A percentile compares a stretch with the other conserved stretches of the same genome.
Conservation (phyloP, 257 asterid genomes). For the Gentiana macrophylla region DNA sequence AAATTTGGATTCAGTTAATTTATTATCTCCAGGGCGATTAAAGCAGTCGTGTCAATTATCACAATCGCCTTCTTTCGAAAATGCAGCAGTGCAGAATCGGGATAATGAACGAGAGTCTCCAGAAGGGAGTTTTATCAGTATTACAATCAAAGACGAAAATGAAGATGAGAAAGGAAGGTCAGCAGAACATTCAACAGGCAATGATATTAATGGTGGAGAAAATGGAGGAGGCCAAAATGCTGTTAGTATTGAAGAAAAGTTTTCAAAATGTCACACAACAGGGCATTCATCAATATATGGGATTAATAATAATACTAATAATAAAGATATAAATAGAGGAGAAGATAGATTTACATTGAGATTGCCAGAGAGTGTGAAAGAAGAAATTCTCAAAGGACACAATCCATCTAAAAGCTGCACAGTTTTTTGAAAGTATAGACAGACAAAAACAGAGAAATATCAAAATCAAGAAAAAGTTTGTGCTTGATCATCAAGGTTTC, state of each 20-base stretch:
- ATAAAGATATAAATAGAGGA: constrained; percentile 18
- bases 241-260: constrained; percentile 15
- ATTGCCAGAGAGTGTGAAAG: constrained; percentile 56
- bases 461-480: no score
- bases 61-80: not conserved
- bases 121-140: constrained; percentile 21
- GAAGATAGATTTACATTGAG: constrained; percentile 64
- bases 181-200: not conserved
- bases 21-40: constrained; percentile 23
- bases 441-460: no score
- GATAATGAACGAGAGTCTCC: constrained; percentile 14
- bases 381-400: constrained; percentile 42
- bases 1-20: constrained; percentile 25
- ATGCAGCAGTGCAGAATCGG: not conserved
- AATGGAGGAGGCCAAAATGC: constrained; percentile 3
- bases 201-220: not conserved
- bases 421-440: not conserved
- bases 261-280: constrained; percentile 61
- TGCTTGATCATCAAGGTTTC: no score
- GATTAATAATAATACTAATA: no score
- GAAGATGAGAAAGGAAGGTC: constrained; percentile 8
- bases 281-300: constrained; percentile 46
- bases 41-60: constrained; percentile 5
- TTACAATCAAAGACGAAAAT: constrained; percentile 30
- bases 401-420: constrained; percentile 48